A percentile compares a stretch with the other conserved stretches of the same genome.
Conservation (phyloP, 192 early-diverging fungal genomes). For the Spizellomyces punctatus region DNA sequence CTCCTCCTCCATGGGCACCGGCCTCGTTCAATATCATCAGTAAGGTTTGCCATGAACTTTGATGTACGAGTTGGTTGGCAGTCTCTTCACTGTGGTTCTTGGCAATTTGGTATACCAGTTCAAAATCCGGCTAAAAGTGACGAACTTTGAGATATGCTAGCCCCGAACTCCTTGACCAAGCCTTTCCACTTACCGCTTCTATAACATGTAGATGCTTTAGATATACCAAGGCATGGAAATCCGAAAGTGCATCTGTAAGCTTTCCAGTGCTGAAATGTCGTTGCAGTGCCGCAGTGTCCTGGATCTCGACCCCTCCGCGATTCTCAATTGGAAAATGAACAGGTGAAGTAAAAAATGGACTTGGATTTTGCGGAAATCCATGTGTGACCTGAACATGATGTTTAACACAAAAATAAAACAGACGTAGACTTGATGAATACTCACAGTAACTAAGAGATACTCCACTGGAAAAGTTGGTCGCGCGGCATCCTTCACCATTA, state of each 20-base stretch:
- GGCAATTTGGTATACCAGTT: conserved; percentile 23
- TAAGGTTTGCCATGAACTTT: conserved; percentile 72
- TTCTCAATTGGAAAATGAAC: conserved; percentile 78
- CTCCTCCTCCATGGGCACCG: conserved; percentile 4
- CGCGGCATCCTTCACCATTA: conserved; percentile 83
- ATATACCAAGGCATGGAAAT: conserved; percentile 87
- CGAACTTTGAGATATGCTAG: background rate
- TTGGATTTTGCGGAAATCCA: conserved; percentile 83
- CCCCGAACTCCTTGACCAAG: background rate
- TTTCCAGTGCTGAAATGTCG: conserved; percentile 51
- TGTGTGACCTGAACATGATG: conserved; percentile 62
- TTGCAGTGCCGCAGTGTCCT: conserved; percentile 61
- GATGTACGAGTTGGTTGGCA: conserved; percentile 58
- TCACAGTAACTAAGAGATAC: conserved; percentile 91
- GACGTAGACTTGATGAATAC: background rate
- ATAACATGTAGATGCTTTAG: conserved; percentile 70
- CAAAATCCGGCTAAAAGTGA: conserved; percentile 30
- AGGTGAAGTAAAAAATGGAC: conserved; percentile 71
- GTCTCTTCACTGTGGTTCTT: conserved; percentile 20
- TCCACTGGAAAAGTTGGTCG: conserved; percentile 97
- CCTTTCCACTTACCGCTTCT: conserved; percentile 38
- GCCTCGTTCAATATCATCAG: conserved; percentile 56
- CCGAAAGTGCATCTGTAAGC: conserved; percentile 61
- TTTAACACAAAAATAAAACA: background rate
- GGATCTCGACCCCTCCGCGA: conserved; percentile 58